phyloP scores from a whole-genome alignment of 495 filamentous ascomycete genomes.

The Aspergillus egyptiacus region DNA sequence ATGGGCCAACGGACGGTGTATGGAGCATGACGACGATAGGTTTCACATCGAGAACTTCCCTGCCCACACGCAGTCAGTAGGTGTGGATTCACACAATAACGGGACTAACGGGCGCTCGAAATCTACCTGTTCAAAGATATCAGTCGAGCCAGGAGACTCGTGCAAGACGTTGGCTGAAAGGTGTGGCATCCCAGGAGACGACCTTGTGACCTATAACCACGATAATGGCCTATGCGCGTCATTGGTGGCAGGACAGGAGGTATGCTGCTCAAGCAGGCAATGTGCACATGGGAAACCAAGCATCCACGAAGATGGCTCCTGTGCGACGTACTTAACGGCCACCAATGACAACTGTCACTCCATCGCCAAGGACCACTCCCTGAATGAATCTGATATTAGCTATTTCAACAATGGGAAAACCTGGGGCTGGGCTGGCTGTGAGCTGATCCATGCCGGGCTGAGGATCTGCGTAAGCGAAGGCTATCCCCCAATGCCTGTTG shows the following conservation, averaged over 20 bases:
- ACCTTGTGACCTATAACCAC: slow-evolving; percentile 39
- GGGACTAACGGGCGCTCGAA: neutral
- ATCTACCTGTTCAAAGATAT: neutral
- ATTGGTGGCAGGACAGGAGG: slow-evolving; percentile 29
- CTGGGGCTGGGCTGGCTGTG: slow-evolving; percentile 20
- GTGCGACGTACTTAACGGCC: slow-evolving; percentile 28
- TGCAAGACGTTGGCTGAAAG: slow-evolving; percentile 35
- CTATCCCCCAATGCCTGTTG: slow-evolving; percentile 1
- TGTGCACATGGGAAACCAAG: slow-evolving; percentile 33
- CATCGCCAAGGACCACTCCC: slow-evolving; percentile 21
- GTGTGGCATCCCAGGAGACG: slow-evolving; percentile 33
- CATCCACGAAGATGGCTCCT: slow-evolving; percentile 39
- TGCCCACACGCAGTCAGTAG: neutral
- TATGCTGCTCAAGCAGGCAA: slow-evolving; percentile 43
- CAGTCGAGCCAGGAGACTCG: slow-evolving; percentile 27
- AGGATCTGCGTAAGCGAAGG: slow-evolving; percentile 11
- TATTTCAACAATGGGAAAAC: slow-evolving; percentile 26
- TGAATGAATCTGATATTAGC: slow-evolving; percentile 28
- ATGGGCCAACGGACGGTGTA: slow-evolving; percentile 2
- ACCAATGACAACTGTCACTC: slow-evolving; percentile 25
- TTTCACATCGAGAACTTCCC: neutral
- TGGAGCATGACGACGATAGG: neutral
- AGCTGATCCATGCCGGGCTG: neutral
- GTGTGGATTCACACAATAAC: neutral
- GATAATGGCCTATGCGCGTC: slow-evolving; percentile 28